Evolutionary conservation across 164 flowering plant species (phyloP), one percentile per base, ranked within the genome.

Genomic region (Kalanchoe fedtschenkoi): DNA sequence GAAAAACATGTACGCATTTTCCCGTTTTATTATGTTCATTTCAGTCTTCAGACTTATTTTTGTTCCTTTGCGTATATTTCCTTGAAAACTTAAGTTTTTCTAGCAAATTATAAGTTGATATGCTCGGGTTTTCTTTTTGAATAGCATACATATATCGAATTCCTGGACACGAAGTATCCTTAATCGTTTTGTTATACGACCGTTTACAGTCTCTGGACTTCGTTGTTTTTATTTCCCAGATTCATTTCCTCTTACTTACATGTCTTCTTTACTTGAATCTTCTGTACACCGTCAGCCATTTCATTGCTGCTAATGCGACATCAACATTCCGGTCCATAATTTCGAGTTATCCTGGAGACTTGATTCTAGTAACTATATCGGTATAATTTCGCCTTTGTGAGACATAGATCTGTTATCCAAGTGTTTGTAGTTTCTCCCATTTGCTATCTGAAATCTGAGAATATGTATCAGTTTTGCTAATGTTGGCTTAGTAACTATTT

Each of bases 291-390:
- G 34, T 67, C 44, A 90, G 95, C 71, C 71, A 79, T 70, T 91
- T 91, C 72, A 80, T 88, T 55, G 80, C 81, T 60, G 83, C 97
- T 65, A 85, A 88, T 75, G 97, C 96, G 39, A 86, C 96, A 21
- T 79, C 89, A 59, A 80, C 96, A 62, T 91, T 91, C 68, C 83
- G 80, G 19, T 78, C 91, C 35, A 88, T 91, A 63, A 77, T 88
- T 69, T 85, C 90, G 14, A 86, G 84, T 66, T 91, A 91, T 73
- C 88, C 85, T 0, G 97, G 96, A 68, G 64, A 81, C 28, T 53
- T 91, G 72, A 70, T 74, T 72, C 83, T 88, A 67, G 91, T 80
- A 60, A 85, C 90, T 32, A 77, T 88, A 66, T 93, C 81, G 91
- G 97, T 91, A 73, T 11, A 58, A 10, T 42, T 16, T 30, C 6